Percentiles rank a stretch among this genome's conserved stretches.
phyloP scores from a whole-genome alignment of 805 yeast species.

The Blastobotrys muscicola region DNA sequence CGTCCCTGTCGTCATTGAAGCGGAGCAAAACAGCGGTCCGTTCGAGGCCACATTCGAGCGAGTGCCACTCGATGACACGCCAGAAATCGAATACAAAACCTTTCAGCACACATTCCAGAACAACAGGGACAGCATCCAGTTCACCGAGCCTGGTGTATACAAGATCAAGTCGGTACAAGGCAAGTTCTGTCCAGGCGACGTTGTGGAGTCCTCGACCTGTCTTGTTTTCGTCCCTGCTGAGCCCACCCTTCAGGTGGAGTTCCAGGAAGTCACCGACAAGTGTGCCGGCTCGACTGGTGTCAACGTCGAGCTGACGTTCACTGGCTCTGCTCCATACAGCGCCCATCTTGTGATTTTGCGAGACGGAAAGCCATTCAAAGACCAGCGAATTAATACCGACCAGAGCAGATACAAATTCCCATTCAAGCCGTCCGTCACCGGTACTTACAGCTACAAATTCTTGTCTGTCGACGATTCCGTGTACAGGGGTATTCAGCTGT shows the following conservation, averaged over 20 bases:
- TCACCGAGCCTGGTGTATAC: slow-evolving; percentile 57
- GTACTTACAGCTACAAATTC: slow-evolving; percentile 70
- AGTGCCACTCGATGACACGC: slow-evolving; percentile 22
- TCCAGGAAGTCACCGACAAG: slow-evolving; percentile 60
- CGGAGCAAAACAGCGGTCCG: slow-evolving; percentile 36
- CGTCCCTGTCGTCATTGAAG: slow-evolving; percentile 14
- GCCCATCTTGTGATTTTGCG: slow-evolving; percentile 47
- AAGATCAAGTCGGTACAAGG: slow-evolving; percentile 45
- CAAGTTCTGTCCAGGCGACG: slow-evolving; percentile 55
- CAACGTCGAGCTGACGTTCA: slow-evolving; percentile 52
- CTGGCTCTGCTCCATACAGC: slow-evolving; percentile 78
- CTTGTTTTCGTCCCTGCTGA: slow-evolving; percentile 49
- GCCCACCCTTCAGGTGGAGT: slow-evolving; percentile 37
- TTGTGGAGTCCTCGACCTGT: slow-evolving; percentile 46
- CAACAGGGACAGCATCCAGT: slow-evolving; percentile 19
- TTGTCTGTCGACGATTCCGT: slow-evolving; percentile 54
- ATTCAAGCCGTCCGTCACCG: slow-evolving; percentile 73
- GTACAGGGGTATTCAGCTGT: slow-evolving; percentile 32
- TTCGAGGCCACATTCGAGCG: slow-evolving; percentile 32
- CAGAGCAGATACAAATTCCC: slow-evolving; percentile 45
- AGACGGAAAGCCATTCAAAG: slow-evolving; percentile 24
- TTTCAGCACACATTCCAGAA: slow-evolving; percentile 6
- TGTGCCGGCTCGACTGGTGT: slow-evolving; percentile 93
- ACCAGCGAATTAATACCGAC: slow-evolving; percentile 23
- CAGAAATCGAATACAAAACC: slow-evolving; percentile 5